Evolutionary conservation across 768 basidiomycete species (phyloP).

Genomic region (Tephrocybe rancida): DNA sequence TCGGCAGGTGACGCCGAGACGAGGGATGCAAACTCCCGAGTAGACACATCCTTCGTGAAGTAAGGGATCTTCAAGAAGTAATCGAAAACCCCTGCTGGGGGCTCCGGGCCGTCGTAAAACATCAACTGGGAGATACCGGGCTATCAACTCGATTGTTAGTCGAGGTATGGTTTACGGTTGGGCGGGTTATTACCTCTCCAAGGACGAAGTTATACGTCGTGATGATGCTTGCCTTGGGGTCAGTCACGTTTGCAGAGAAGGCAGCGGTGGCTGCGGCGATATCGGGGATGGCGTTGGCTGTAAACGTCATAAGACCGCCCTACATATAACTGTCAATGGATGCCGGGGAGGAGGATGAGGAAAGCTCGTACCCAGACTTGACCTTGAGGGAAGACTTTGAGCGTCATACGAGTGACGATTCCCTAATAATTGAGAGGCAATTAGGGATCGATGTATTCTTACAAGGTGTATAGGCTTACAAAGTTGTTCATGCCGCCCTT

Average conservation of each 20-base stretch:
- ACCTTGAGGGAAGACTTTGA: conserved; percentile 55
- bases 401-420: conserved; percentile 59
- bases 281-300: conserved; percentile 20
- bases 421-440: conserved; percentile 36
- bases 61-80: conserved; percentile 47
- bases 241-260: conserved; percentile 42
- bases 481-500: conserved; percentile 71
- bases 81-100: conserved; percentile 53
- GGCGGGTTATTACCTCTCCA: conserved; percentile 38
- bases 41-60: conserved; percentile 37
- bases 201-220: conserved; percentile 43
- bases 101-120: conserved; percentile 61
- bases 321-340: conserved; percentile 19
- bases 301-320: conserved; percentile 51
- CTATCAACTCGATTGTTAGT: no score
- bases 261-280: conserved; percentile 38
- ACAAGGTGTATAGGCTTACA: conserved; percentile 16
- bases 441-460: neutral
- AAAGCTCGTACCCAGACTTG: conserved; percentile 55
- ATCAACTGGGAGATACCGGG: conserved; percentile 34
- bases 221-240: conserved; percentile 55
- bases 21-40: conserved; percentile 42
- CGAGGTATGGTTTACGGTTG: no score
- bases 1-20: conserved; percentile 36
- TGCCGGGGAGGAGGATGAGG: neutral